Evolutionary conservation across 805 yeast genomes (phyloP).

Genomic region (Zygotorulaspora chibaensis): DNA sequence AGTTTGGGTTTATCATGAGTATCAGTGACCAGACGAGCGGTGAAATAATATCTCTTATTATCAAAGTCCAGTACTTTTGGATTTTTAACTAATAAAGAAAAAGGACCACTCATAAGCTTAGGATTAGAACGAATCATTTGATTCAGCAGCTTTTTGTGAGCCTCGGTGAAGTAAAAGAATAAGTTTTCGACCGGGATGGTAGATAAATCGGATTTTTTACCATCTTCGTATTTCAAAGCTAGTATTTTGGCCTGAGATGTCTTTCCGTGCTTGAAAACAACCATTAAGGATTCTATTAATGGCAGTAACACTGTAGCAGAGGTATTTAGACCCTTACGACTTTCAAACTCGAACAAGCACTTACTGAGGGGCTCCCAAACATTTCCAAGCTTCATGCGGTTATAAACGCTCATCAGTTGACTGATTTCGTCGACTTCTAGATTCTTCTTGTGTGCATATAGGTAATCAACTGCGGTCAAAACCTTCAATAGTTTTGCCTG

Average conservation of each 20-base stretch:
- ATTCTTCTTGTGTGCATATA: constrained; percentile 47
- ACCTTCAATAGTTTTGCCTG: constrained; percentile 86
- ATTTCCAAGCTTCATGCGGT: constrained; percentile 63
- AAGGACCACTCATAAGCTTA: constrained; percentile 92
- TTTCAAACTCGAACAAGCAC: constrained; percentile 58
- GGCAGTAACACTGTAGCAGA: constrained; percentile 82
- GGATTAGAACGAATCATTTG: constrained; percentile 90
- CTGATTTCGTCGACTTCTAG: constrained; percentile 33
- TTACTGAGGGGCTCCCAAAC: constrained; percentile 84
- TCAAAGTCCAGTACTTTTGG: constrained; percentile 91
- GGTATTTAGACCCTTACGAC: constrained; percentile 47
- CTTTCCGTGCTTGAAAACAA: constrained; percentile 84
- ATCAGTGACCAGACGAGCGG: constrained; percentile 59
- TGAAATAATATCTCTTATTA: constrained; percentile 83
- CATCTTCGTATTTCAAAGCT: constrained; percentile 51
- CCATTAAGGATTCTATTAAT: constrained; percentile 87
- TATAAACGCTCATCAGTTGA: constrained; percentile 57
- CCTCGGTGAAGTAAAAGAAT: constrained; percentile 82
- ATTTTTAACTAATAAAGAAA: constrained; percentile 80
- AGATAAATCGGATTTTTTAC: constrained; percentile 58
- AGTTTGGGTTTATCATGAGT: constrained; percentile 45
- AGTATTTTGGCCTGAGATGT: constrained; percentile 48
- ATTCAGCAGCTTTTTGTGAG: constrained; percentile 81
- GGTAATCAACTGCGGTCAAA: constrained; percentile 80
- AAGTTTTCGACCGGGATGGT: constrained; percentile 71